Percentiles rank a stretch among this genome's conserved stretches.
Conservation (phyloP, 768 basidiomycete genomes). For the Pulveroboletus sp. region DNA sequence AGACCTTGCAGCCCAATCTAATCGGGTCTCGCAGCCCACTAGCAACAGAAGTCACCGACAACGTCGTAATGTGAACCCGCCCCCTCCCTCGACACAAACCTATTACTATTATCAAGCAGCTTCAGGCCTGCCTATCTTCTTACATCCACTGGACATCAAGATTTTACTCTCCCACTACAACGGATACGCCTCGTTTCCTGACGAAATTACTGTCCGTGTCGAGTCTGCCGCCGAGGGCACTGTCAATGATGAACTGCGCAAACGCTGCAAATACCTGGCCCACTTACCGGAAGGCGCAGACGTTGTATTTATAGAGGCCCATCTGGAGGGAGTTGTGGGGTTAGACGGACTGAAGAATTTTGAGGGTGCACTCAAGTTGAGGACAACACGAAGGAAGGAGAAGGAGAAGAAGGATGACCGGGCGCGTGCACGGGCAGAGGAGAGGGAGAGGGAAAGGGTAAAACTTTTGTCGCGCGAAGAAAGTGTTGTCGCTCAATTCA, state of each 20-base stretch:
- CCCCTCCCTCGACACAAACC: slow-evolving; percentile 80
- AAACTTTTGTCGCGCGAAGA: slow-evolving; percentile 29
- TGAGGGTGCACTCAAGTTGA: slow-evolving; percentile 73
- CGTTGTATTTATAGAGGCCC: slow-evolving; percentile 89
- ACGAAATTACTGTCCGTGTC: slow-evolving; percentile 73
- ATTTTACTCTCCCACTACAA: slow-evolving; percentile 83
- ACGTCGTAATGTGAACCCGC: slow-evolving; percentile 78
- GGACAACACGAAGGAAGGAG: slow-evolving; percentile 70
- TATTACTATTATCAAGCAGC: slow-evolving; percentile 97
- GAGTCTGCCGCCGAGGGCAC: slow-evolving; percentile 71
- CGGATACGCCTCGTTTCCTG: slow-evolving; percentile 79
- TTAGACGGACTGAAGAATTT: slow-evolving; percentile 73
- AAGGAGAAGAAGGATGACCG: slow-evolving; percentile 83
- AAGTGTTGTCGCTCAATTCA: slow-evolving; percentile 1
- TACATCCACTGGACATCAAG: slow-evolving; percentile 94
- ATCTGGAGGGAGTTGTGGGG: slow-evolving; percentile 75
- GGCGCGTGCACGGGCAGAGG: slow-evolving; percentile 74
- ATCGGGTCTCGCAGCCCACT: slow-evolving; percentile 5
- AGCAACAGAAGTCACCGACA: slow-evolving; percentile 48
- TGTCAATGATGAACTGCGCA: slow-evolving; percentile 89
- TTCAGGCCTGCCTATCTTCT: slow-evolving; percentile 84
- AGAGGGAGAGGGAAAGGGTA: slow-evolving; percentile 57
- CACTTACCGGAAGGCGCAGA: slow-evolving; percentile 91
- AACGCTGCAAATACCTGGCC: slow-evolving; percentile 92
- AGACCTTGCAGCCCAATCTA: slow-evolving; percentile 3